phyloP scores from a whole-genome alignment of 352 stramenopile species.

The Hyaloperonospora brassicae region DNA sequence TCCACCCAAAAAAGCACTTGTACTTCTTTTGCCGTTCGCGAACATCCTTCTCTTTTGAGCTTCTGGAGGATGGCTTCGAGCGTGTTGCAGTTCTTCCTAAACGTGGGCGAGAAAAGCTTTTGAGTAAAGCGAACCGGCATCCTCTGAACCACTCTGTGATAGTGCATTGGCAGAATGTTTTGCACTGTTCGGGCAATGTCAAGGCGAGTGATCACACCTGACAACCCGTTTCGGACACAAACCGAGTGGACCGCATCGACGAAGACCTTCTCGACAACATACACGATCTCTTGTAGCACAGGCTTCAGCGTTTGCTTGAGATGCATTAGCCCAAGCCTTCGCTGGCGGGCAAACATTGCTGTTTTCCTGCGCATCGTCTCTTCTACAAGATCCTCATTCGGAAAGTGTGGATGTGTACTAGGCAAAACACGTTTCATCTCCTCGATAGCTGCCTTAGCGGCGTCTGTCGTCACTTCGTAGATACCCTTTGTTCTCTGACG shows the following conservation, averaged over 20 bases:
- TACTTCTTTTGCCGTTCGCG: conserved; percentile 18
- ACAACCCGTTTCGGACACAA: conserved; percentile 31
- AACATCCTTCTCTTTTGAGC: conserved; percentile 8
- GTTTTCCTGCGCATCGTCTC: conserved; percentile 34
- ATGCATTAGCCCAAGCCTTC: conserved; percentile 36
- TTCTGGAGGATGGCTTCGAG: conserved; percentile 21
- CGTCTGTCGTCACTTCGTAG: conserved; percentile 14
- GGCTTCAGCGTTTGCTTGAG: conserved; percentile 37
- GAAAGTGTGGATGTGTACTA: conserved; percentile 41
- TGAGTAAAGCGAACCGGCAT: conserved; percentile 5
- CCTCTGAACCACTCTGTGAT: conserved; percentile 29
- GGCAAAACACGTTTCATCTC: conserved; percentile 49
- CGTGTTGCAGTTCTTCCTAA: conserved; percentile 22
- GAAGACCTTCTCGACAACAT: conserved; percentile 39
- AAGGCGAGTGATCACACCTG: conserved; percentile 25
- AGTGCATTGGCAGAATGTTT: conserved; percentile 31
- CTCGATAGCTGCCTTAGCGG: conserved; percentile 20
- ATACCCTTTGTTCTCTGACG: conserved; percentile 17
- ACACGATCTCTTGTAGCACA: conserved; percentile 30
- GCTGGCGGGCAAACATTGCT: conserved; percentile 25
- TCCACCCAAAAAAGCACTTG: conserved; percentile 44
- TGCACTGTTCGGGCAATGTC: conserved; percentile 32
- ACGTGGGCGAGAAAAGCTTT: conserved; percentile 14
- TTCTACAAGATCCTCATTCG: conserved; percentile 27
- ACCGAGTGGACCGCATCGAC: conserved; percentile 33